Percentiles rank a stretch among this genome's conserved stretches.
These are phyloP conservation scores for Iodosphaeria phyllophila DNA, from an alignment of 2,329 filamentous ascomycete genomes.

Conservation along the genomic window DNA sequence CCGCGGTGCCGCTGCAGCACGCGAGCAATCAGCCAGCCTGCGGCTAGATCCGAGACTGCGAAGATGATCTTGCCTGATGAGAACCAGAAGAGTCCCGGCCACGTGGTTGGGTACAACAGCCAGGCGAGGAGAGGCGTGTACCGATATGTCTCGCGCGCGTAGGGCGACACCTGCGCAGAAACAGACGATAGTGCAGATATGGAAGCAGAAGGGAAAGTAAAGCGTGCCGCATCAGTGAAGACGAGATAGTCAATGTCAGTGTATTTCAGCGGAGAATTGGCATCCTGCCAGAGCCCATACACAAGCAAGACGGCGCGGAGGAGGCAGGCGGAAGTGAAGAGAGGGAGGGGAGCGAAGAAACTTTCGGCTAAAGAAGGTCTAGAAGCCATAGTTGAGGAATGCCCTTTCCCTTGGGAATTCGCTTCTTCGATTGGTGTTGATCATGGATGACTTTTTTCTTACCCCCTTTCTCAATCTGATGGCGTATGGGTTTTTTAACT, in stretches of 20 bases:
- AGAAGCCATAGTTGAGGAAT: no score
- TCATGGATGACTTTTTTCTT: no score
- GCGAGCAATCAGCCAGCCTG: constrained; percentile 42
- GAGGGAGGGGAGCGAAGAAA: constrained; percentile 19
- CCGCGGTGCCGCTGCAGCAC: constrained; percentile 20
- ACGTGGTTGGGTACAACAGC: constrained; percentile 65
- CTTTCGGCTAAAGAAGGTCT: no score
- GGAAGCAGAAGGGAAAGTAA: constrained; percentile 16
- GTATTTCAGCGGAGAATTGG: constrained; percentile 83
- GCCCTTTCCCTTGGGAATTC: no score
- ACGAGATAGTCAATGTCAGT: constrained; percentile 98
- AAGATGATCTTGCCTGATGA: constrained; percentile 80
- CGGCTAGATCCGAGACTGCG: constrained; percentile 62
- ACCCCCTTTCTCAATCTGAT: no score
- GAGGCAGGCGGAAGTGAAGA: constrained; percentile 35
- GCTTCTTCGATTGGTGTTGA: no score
- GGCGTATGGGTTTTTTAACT: no score
- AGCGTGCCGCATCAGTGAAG: constrained; percentile 87
- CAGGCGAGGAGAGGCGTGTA: constrained; percentile 91
- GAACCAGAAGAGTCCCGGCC: constrained; percentile 34
- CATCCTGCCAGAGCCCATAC: constrained; percentile 87
- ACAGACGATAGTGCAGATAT: constrained; percentile 64
- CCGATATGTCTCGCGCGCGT: constrained; percentile 81
- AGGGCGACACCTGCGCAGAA: constrained; percentile 50
- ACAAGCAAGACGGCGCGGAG: constrained; percentile 59